Percentiles rank a stretch among this genome's conserved stretches.
Evolutionary conservation across 2,329 filamentous ascomycete species (phyloP).

Genomic region (Colletotrichum euphorbiae): DNA sequence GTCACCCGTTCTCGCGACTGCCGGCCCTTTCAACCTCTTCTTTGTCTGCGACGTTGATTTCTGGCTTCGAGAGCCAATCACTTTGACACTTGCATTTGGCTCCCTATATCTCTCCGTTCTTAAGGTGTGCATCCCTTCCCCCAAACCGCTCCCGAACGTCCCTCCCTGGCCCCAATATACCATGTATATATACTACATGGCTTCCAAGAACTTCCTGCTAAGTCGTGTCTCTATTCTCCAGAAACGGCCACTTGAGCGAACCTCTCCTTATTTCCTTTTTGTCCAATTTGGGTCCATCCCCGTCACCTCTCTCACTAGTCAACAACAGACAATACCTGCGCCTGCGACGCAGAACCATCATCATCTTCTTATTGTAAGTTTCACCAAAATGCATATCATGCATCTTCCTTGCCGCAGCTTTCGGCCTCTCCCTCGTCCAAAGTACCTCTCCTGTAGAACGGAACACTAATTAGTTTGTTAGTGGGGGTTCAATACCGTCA

Average conservation of each 20-base stretch:
- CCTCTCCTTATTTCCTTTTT: constrained; percentile 7
- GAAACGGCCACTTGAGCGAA: constrained; percentile 23
- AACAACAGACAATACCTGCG: constrained; percentile 16
- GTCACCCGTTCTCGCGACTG: constrained; percentile 18
- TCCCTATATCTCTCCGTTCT: constrained; percentile 28
- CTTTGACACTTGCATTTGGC: constrained; percentile 24
- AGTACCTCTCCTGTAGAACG: constrained; percentile 30
- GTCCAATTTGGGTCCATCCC: constrained; percentile 2
- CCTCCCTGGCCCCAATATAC: constrained; percentile 22
- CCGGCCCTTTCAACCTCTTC: constrained; percentile 8
- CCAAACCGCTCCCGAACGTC: constrained; percentile 32
- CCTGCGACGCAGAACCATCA: constrained; percentile 14
- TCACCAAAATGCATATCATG: constrained; percentile 26
- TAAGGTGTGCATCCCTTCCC: constrained; percentile 32
- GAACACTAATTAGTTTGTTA: constrained; percentile 29
- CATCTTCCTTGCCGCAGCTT: constrained; percentile 35
- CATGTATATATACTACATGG: constrained; percentile 20
- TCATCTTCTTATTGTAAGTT: constrained; percentile 33
- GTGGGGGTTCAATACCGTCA: constrained; percentile 37
- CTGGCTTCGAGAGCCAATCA: constrained; percentile 31
- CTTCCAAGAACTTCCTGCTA: constrained; percentile 22
- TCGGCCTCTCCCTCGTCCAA: constrained; percentile 11
- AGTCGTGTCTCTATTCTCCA: constrained; percentile 9
- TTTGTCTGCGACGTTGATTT: constrained; percentile 23
- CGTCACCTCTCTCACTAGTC: constrained; percentile 19